Conservation (phyloP, 2,329 filamentous ascomycete genomes). For the Daldinia sp. region DNA sequence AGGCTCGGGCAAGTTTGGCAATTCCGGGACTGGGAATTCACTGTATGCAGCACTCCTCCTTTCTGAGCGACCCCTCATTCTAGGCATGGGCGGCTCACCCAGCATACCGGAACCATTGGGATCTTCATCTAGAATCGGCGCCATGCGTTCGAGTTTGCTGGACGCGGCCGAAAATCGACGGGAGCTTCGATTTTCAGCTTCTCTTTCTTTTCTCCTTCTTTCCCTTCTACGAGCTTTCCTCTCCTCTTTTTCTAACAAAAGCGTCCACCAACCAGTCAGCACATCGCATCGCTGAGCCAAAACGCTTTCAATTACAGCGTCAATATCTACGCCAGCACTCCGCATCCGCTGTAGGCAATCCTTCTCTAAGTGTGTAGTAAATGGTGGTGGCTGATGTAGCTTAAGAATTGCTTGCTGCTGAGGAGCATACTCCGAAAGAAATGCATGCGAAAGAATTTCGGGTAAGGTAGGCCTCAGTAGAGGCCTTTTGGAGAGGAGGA, state of each 20-base stretch:
- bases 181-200: constrained; percentile 80
- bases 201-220: constrained; percentile 83
- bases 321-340: constrained; percentile 91
- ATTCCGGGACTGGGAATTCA: constrained; percentile 73
- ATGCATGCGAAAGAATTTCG: constrained; percentile 88
- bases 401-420: constrained; percentile 91
- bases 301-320: constrained; percentile 93
- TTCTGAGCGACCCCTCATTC: constrained; percentile 78
- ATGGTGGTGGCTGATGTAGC: constrained; percentile 79
- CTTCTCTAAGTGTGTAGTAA: constrained; percentile 86
- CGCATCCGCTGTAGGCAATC: constrained; percentile 93
- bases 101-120: constrained; percentile 62
- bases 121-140: constrained; percentile 78
- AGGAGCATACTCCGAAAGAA: constrained; percentile 85
- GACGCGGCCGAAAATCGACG: constrained; percentile 89
- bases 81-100: constrained; percentile 61
- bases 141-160: constrained; percentile 82
- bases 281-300: constrained; percentile 88
- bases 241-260: constrained; percentile 93
- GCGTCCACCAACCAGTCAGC: constrained; percentile 93
- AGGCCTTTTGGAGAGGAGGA: constrained; percentile 89
- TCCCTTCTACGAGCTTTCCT: constrained; percentile 84
- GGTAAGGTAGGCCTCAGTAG: constrained; percentile 81
- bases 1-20: constrained; percentile 78
- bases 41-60: constrained; percentile 73